phyloP scores from a whole-genome alignment of 305 asterid species.

The Solanum hybrid region DNA sequence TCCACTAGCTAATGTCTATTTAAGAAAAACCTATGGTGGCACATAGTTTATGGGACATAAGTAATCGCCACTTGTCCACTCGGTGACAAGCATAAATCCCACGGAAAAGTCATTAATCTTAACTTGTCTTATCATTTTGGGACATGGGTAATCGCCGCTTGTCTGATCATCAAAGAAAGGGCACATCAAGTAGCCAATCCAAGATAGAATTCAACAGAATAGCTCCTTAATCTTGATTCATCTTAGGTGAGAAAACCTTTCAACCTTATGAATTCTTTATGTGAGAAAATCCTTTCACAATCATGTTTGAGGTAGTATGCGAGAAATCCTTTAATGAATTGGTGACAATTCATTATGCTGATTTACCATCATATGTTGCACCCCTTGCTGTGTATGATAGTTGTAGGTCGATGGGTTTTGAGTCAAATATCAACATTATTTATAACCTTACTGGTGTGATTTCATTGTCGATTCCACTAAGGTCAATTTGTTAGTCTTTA shows the following conservation, averaged over 20 bases:
- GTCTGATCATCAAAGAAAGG: not conserved
- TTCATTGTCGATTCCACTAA: conserved; percentile 30
- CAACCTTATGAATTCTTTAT: not conserved
- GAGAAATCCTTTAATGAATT: not conserved
- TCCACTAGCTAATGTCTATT: not conserved
- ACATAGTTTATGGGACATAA: not conserved
- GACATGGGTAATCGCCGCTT: not conserved
- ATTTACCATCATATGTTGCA: conserved; percentile 36
- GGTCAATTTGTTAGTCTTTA: conserved; percentile 51
- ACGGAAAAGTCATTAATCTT: not conserved
- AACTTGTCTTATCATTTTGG: not conserved
- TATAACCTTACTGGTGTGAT: conserved; percentile 75
- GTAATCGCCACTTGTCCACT: not conserved
- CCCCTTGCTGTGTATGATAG: conserved; percentile 52
- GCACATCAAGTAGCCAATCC: not conserved
- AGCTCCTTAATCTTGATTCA: not conserved
- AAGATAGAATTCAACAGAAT: not conserved
- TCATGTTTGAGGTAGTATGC: not conserved
- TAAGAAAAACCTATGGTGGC: not conserved
- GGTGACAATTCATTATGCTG: conserved; percentile 22
- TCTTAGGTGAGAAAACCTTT: not conserved
- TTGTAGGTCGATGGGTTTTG: conserved; percentile 54
- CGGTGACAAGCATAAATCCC: not conserved
- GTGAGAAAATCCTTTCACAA: not conserved
- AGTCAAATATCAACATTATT: conserved; percentile 25